Evolutionary conservation across 139 green algal genomes (phyloP).

Genomic region (Picochlorum sp.): DNA sequence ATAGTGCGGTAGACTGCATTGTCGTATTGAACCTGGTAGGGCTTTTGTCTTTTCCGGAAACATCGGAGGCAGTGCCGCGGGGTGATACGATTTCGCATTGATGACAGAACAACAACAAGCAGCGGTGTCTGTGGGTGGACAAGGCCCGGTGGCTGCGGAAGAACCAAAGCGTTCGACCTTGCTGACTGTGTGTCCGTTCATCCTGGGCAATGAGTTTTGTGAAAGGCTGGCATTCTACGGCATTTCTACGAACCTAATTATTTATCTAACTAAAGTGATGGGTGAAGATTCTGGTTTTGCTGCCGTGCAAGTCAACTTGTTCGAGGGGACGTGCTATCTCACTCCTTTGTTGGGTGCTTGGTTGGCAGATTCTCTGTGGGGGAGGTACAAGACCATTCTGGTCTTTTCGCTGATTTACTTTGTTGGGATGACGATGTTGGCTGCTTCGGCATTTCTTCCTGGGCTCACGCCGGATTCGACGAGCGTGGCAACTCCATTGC

Average conservation of each 20-base stretch:
- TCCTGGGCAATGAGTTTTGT: slow-evolving; percentile 87
- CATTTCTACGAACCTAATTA: slow-evolving; percentile 84
- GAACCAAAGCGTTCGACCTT: slow-evolving; percentile 42
- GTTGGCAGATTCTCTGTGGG: slow-evolving; percentile 80
- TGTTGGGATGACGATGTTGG: slow-evolving; percentile 64
- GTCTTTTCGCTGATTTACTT: slow-evolving; percentile 89
- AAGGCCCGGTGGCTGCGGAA: neutral
- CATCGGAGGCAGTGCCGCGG: too few relatives aligned
- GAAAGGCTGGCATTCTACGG: slow-evolving; percentile 86
- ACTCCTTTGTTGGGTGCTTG: slow-evolving; percentile 87
- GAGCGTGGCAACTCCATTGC: slow-evolving; percentile 32
- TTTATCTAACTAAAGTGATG: slow-evolving; percentile 79
- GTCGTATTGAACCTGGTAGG: too few relatives aligned
- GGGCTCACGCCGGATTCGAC: slow-evolving; percentile 36
- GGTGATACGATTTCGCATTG: too few relatives aligned
- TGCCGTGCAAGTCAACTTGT: slow-evolving; percentile 74
- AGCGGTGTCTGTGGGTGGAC: neutral
- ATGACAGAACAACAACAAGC: neutral
- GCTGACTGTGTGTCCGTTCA: slow-evolving; percentile 79
- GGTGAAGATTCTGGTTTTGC: slow-evolving; percentile 61
- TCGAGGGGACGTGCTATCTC: slow-evolving; percentile 88
- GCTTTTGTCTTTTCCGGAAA: too few relatives aligned
- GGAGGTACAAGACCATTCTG: slow-evolving; percentile 92
- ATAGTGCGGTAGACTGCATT: too few relatives aligned
- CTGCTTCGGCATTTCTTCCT: slow-evolving; percentile 37